A percentile compares a stretch with the other conserved stretches of the same genome.
Evolutionary conservation across 768 basidiomycete genomes (phyloP).

Genomic region (Boletus rubropictus): DNA sequence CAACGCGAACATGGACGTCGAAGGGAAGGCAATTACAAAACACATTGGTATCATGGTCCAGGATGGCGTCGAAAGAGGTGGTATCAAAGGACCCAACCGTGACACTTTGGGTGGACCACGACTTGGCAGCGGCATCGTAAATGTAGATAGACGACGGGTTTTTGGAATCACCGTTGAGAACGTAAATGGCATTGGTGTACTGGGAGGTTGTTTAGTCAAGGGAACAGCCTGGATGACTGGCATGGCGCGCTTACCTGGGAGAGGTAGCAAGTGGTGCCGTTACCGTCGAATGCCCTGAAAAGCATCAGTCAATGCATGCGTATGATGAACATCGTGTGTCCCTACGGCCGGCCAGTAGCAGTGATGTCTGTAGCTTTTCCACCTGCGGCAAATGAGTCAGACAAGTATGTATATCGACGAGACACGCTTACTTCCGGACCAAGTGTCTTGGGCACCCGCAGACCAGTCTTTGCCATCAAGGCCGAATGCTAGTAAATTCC

Average conservation of each 20-base stretch:
- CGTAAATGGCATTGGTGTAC: constrained; percentile 83
- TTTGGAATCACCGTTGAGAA: constrained; percentile 68
- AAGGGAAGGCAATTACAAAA: constrained; percentile 48
- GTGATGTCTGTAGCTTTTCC: constrained; percentile 60
- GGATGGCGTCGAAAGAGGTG: constrained; percentile 58
- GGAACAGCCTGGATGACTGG: background rate
- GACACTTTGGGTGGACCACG: constrained; percentile 74
- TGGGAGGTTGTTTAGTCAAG: constrained; percentile 29
- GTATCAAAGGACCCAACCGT: constrained; percentile 55
- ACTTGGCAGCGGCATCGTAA: constrained; percentile 63
- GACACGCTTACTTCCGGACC: constrained; percentile 49
- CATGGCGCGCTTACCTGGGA: constrained; percentile 44
- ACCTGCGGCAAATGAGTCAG: constrained; percentile 16
- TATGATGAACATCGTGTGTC: constrained; percentile 1
- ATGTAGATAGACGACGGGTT: constrained; percentile 72
- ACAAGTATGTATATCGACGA: background rate
- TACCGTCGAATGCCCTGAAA: constrained; percentile 57
- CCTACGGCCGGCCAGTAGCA: constrained; percentile 71
- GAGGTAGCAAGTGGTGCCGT: constrained; percentile 65
- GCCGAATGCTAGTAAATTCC: constrained; percentile 85
- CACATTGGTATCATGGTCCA: constrained; percentile 93
- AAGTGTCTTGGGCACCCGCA: constrained; percentile 64
- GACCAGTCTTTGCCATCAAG: constrained; percentile 80
- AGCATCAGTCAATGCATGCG: background rate
- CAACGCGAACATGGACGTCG: background rate